Evolutionary conservation across 2,329 filamentous ascomycete species (phyloP), one percentile per base, ranked within the genome.

Genomic region (Xylariaceae sp.): DNA sequence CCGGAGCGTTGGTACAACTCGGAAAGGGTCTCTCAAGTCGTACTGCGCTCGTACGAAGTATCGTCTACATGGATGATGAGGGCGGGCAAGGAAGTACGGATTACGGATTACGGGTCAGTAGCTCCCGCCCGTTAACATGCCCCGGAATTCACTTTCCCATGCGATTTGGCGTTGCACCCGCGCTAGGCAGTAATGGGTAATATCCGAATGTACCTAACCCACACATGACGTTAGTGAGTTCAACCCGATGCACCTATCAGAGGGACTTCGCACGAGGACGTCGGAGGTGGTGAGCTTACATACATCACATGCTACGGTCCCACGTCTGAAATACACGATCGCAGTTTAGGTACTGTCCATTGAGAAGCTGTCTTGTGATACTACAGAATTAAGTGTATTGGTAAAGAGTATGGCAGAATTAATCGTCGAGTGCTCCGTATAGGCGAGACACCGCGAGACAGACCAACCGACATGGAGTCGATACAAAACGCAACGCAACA

Each of bases 401-500:
- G 3, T 13, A 9, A 42, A 42, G 37, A 42, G 37, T 42, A 42
- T 42, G 37, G 13, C 9, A 42, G 37, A n/a, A 45, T 45, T n/a
- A n/a, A 4, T 45, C 13, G 37, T 42, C 37, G 37, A 42, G 37
- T 9, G 9, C 9, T 10, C 37, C 8, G 11, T 42, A 42, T 13
- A 9, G 37, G 37, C 37, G 8, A 42, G 37, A 10, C 37, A 42
- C 51, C 3, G 17, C 39, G 37, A 53, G 50, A 7, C 7, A 23
- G 7, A 52, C 35, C 8, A 13, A 42, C 37, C 6, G 11, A 42
- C 8, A 42, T 56, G 5, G 23, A 30, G 23, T 30, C 5, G 49
- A 10, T 47, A 57, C 9, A 51, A 51, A 52, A 47, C 34, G 39
- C 42, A 34, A 45, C 42, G 44, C 54, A 60, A 51, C 18, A 50